Conservation (phyloP, 2,329 filamentous ascomycete genomes). For the Diaporthe sp. region DNA sequence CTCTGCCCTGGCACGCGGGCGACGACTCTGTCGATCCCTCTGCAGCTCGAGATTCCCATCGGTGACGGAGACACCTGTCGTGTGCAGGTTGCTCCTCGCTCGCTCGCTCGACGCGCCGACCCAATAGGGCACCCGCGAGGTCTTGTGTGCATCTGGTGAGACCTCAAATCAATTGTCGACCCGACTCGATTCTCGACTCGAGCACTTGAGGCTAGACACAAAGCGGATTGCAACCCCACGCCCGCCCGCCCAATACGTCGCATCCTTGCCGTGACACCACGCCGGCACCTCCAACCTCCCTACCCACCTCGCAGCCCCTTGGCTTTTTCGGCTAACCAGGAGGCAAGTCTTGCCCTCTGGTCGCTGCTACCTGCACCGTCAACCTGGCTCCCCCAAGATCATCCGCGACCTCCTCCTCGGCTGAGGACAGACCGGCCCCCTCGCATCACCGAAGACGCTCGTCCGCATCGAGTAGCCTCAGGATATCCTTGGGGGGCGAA, state of each 20-base stretch:
- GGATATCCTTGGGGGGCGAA: slow-evolving; percentile 51
- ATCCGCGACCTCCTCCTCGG: slow-evolving; percentile 65
- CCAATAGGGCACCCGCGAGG: slow-evolving; percentile 13
- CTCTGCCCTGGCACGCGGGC: slow-evolving; percentile 18
- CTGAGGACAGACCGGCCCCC: slow-evolving; percentile 60
- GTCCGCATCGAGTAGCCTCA: slow-evolving; percentile 55
- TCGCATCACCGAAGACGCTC: slow-evolving; percentile 67
- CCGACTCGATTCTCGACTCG: slow-evolving; percentile 15
- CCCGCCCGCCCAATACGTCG: slow-evolving; percentile 27
- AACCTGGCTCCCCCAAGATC: slow-evolving; percentile 67
- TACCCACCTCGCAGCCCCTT: slow-evolving; percentile 21
- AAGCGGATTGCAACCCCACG: slow-evolving; percentile 33
- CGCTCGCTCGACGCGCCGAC: slow-evolving; percentile 6
- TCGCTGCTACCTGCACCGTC: slow-evolving; percentile 46
- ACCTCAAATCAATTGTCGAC: neutral
- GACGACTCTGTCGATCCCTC: slow-evolving; percentile 20
- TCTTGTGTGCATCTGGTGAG: slow-evolving; percentile 10
- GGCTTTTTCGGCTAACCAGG: slow-evolving; percentile 36
- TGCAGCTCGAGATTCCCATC: slow-evolving; percentile 18
- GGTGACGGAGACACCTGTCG: slow-evolving; percentile 16
- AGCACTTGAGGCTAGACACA: slow-evolving; percentile 26
- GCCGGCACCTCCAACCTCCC: slow-evolving; percentile 7
- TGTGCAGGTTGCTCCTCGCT: slow-evolving; percentile 5
- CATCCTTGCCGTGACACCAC: slow-evolving; percentile 35
- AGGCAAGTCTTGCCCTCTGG: slow-evolving; percentile 44